A percentile compares a stretch with the other conserved stretches of the same genome.
These are phyloP conservation scores for Rhodotorula kratochvilovae DNA, from an alignment of 768 basidiomycete species.

Conservation along the genomic window DNA sequence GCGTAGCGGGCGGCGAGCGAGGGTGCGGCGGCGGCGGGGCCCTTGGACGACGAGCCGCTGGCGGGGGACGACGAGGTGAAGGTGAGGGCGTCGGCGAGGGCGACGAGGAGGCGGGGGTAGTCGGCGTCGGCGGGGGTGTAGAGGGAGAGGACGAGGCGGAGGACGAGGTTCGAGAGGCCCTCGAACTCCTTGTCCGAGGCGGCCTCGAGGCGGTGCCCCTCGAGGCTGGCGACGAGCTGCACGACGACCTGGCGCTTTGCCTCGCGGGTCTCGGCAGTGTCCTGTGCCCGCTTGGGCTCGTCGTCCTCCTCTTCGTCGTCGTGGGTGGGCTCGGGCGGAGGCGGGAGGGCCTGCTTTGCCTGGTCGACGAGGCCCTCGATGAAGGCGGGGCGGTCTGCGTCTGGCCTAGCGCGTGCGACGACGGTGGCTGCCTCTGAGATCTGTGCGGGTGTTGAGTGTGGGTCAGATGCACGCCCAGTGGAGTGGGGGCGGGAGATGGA, in stretches of 20 bases:
- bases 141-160: slow-evolving; percentile 24
- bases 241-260: slow-evolving; percentile 27
- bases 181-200: slow-evolving; percentile 24
- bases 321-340: not conserved
- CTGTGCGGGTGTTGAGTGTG: not conserved
- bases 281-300: slow-evolving; percentile 1
- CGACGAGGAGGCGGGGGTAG: slow-evolving; percentile 6
- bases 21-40: slow-evolving; percentile 11
- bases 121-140: slow-evolving; percentile 7
- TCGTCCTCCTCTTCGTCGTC: slow-evolving; percentile 6
- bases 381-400: slow-evolving; percentile 15
- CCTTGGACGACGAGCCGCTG: not conserved
- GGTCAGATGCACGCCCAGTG: too few species aligned
- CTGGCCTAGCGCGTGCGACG: slow-evolving; percentile 23
- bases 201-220: not conserved
- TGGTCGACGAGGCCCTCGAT: slow-evolving; percentile 7
- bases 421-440: slow-evolving; percentile 18
- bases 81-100: slow-evolving; percentile 16
- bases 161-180: slow-evolving; percentile 34
- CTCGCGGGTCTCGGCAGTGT: slow-evolving; percentile 19
- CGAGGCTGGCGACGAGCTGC: slow-evolving; percentile 15
- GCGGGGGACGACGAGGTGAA: not conserved
- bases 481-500: not conserved
- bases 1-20: slow-evolving; percentile 27
- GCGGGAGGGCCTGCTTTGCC: slow-evolving; percentile 17